A percentile compares a stretch with the other conserved stretches of the same genome.
Evolutionary conservation across 345 rosid genomes (phyloP).

Genomic region (Erucastrum elatum): DNA sequence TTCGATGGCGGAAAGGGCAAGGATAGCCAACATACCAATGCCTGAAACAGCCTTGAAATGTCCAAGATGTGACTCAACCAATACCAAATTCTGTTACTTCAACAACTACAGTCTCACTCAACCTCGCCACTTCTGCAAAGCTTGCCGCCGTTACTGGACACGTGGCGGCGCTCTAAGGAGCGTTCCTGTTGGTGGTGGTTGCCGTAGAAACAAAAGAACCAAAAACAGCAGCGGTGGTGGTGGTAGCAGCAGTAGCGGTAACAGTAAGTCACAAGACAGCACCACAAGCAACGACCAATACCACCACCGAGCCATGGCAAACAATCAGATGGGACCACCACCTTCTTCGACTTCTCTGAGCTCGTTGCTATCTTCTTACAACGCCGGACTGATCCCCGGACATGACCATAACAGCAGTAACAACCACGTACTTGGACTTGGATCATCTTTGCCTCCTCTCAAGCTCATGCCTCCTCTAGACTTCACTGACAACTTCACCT

Average conservation of each 20-base stretch:
- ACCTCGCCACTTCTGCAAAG: constrained; percentile 88
- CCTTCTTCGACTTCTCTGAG: constrained; percentile 35
- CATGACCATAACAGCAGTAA: constrained; percentile 35
- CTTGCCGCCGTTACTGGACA: constrained; percentile 89
- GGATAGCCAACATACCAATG: constrained; percentile 64
- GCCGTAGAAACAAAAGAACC: constrained; percentile 76
- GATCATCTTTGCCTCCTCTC: constrained; percentile 42
- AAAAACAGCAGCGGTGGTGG: constrained; percentile 39
- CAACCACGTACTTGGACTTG: constrained; percentile 37
- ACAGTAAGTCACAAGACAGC: constrained; percentile 42
- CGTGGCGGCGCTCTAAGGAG: constrained; percentile 75
- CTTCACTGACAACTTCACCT: constrained; percentile 39
- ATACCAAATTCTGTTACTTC: constrained; percentile 86
- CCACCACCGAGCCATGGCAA: constrained; percentile 31
- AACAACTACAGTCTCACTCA: constrained; percentile 83
- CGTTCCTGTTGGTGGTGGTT: constrained; percentile 88
- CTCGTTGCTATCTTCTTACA: constrained; percentile 41
- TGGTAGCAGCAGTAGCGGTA: constrained; percentile 41
- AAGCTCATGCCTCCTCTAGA: constrained; percentile 42
- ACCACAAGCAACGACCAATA: constrained; percentile 39
- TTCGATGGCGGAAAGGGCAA: constrained; percentile 75
- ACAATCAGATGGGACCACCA: constrained; percentile 37
- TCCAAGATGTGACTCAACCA: constrained; percentile 80
- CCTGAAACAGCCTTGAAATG: constrained; percentile 73
- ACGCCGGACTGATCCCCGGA: constrained; percentile 42